Conservation (phyloP, 768 basidiomycete species). For the Paxillus rubicundulus region DNA sequence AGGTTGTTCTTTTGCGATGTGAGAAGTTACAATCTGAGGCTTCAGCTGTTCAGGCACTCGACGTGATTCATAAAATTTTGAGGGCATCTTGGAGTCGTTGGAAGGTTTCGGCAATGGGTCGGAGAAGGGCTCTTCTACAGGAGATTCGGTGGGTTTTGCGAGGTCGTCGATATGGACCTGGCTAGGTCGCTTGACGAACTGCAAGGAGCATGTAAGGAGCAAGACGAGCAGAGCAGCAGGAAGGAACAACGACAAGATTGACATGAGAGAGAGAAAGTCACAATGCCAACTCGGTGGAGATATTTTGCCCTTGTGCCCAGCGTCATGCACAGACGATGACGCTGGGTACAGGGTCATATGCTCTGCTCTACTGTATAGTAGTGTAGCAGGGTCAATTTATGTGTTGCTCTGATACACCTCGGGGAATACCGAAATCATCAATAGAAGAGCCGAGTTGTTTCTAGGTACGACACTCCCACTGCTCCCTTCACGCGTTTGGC, state of each 20-base stretch:
- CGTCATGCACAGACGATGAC: conserved; percentile 4
- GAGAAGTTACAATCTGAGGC: not conserved
- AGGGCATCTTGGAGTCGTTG: conserved; percentile 14
- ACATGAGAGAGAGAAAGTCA: conserved; percentile 8
- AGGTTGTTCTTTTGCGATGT: conserved; percentile 2
- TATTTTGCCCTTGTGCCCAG: conserved; percentile 8
- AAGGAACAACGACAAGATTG: conserved; percentile 1
- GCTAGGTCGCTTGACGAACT: not conserved
- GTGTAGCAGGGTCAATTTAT: not conserved
- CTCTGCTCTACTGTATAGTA: no score
- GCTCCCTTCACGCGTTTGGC: conserved; percentile 4
- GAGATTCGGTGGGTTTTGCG: not conserved
- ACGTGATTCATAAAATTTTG: conserved; percentile 12
- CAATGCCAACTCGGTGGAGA: not conserved
- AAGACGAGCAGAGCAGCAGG: conserved; percentile 4
- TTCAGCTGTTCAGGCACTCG: conserved; percentile 6
- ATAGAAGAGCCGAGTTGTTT: not conserved
- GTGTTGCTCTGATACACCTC: no score
- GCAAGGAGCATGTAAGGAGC: conserved; percentile 8
- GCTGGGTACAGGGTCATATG: not conserved
- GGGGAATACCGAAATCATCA: no score
- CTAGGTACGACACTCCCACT: conserved; percentile 4
- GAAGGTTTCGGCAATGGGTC: not conserved
- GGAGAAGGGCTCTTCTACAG: not conserved
- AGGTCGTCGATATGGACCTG: not conserved